Conservation (phyloP, 78 protist genomes). For the Parvularia atlantis region DNA sequence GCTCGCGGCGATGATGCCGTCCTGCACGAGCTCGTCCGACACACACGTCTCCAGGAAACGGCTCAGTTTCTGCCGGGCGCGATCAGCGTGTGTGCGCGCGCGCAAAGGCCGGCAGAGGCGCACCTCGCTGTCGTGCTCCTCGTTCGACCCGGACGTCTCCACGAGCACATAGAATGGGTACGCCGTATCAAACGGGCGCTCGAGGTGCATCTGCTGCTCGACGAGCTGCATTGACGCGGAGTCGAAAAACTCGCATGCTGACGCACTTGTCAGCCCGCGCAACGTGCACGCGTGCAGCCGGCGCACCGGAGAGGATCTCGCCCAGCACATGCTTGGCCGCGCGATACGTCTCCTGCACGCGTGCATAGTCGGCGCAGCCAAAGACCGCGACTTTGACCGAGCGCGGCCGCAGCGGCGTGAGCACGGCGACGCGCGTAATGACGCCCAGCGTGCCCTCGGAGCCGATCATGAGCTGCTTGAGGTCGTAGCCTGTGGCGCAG, state of each 20-base stretch:
- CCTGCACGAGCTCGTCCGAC: not conserved
- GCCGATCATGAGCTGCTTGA: conserved; percentile 91
- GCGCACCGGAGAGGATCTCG: conserved; percentile 54
- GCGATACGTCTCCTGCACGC: conserved; percentile 13
- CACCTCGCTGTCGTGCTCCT: conserved; percentile 60
- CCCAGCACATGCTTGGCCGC: conserved; percentile 54
- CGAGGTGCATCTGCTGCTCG: conserved; percentile 14
- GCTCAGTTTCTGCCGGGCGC: not conserved
- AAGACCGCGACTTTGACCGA: conserved; percentile 57
- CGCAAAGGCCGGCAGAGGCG: no score
- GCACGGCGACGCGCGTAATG: conserved; percentile 56
- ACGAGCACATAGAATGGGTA: conserved; percentile 63
- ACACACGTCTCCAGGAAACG: not conserved
- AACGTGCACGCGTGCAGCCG: no score
- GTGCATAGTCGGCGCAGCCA: conserved; percentile 27
- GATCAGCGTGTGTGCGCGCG: not conserved
- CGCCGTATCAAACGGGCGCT: conserved; percentile 34
- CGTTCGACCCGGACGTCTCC: conserved; percentile 73
- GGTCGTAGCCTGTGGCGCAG: conserved; percentile 62
- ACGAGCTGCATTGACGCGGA: conserved; percentile 39
- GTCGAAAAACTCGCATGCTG: conserved; percentile 73
- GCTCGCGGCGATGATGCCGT: conserved; percentile 6
- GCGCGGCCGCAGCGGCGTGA: conserved; percentile 7
- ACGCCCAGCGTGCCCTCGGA: conserved; percentile 94
- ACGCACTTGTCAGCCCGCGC: not conserved